Percentiles rank a stretch among this genome's conserved stretches.
Conservation (phyloP, 2,329 filamentous ascomycete species). For the Pseudocercospora crystallina region DNA sequence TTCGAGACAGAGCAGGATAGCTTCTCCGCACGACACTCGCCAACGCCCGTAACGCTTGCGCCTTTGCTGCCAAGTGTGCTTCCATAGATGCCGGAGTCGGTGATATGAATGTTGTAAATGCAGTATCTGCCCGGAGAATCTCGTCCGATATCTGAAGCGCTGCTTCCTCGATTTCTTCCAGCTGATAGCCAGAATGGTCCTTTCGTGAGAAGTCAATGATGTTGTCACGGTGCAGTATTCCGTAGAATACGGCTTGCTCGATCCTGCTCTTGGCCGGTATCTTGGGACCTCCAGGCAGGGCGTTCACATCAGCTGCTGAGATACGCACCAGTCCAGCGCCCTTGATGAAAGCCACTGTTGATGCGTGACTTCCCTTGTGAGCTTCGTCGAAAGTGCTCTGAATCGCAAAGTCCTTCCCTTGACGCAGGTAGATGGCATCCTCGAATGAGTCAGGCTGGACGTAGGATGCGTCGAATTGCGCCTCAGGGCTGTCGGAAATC, state of each 20-base stretch:
- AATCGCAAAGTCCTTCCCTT: slow-evolving; percentile 50
- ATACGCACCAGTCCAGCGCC: slow-evolving; percentile 60
- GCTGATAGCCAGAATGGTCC: slow-evolving; percentile 61
- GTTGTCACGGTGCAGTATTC: slow-evolving; percentile 69
- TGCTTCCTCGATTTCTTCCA: slow-evolving; percentile 71
- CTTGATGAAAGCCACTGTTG: slow-evolving; percentile 56
- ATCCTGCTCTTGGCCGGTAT: slow-evolving; percentile 85
- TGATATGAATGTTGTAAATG: slow-evolving; percentile 71
- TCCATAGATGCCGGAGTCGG: slow-evolving; percentile 71
- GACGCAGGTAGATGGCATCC: slow-evolving; percentile 78
- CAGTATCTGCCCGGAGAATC: slow-evolving; percentile 74
- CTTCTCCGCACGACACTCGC: slow-evolving; percentile 68
- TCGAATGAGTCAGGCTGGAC: slow-evolving; percentile 70
- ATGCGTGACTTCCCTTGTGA: slow-evolving; percentile 32
- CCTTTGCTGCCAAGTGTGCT: slow-evolving; percentile 72
- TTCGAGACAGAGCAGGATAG: slow-evolving; percentile 63
- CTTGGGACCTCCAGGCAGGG: slow-evolving; percentile 45
- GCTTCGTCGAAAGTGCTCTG: slow-evolving; percentile 53
- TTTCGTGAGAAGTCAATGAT: slow-evolving; percentile 80
- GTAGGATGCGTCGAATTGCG: slow-evolving; percentile 69
- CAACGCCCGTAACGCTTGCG: slow-evolving; percentile 72
- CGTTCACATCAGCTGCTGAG: slow-evolving; percentile 57
- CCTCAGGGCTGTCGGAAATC: slow-evolving; percentile 65
- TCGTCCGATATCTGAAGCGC: slow-evolving; percentile 77
- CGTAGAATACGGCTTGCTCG: slow-evolving; percentile 93